Conservation (phyloP, 179 eudicot species). For the Vitellaria paradoxa region DNA sequence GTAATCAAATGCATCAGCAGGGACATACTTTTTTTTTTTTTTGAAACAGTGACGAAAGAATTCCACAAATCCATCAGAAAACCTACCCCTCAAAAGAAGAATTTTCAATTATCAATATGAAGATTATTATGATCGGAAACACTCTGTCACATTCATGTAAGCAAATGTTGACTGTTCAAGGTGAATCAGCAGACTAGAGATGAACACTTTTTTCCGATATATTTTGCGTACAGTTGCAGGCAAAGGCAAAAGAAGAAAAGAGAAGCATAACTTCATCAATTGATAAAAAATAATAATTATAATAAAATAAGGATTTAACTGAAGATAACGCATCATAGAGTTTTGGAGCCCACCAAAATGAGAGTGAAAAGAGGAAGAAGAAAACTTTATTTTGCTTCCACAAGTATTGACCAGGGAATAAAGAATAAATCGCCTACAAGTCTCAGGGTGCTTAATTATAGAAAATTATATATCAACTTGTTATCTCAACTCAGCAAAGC, state of each 20-base stretch:
- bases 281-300: not conserved
- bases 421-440: not conserved
- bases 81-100: too few species aligned
- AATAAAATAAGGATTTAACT: not conserved
- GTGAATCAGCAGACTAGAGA: too few species aligned
- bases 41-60: not conserved
- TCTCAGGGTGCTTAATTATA: not conserved
- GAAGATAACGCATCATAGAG: not conserved
- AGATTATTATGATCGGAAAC: not conserved
- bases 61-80: too few species aligned
- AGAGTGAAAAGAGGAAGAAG: not conserved
- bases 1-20: conserved; percentile 27
- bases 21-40: not conserved
- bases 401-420: not conserved
- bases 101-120: too few species aligned
- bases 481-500: too few species aligned
- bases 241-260: not conserved
- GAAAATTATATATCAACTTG: not conserved
- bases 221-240: too few species aligned
- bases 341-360: not conserved
- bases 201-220: too few species aligned
- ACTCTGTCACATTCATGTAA: not conserved
- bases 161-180: too few species aligned
- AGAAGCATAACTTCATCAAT: too few species aligned
- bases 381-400: not conserved